Evolutionary conservation across 345 rosid genomes (phyloP).

Genomic region (Lumnitzera racemosa): DNA sequence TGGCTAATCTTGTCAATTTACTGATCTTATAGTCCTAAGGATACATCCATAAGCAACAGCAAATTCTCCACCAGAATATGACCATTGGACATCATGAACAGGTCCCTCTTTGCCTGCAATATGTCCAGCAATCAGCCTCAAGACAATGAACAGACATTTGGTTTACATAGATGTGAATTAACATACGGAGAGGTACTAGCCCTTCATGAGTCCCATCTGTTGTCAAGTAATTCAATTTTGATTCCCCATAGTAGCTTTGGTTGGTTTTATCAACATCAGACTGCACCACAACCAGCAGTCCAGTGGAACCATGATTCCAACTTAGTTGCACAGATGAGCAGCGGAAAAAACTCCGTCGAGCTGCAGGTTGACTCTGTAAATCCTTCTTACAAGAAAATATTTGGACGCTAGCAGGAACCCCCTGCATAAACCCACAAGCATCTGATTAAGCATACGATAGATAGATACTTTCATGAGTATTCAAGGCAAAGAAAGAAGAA

Average conservation of each 20-base stretch:
- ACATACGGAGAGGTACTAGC: constrained; percentile 83
- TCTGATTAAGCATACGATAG: not conserved
- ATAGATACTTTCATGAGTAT: too few relatives aligned
- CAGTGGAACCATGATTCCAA: constrained; percentile 86
- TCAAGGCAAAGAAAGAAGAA: too few relatives aligned
- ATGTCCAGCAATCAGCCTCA: constrained; percentile 24
- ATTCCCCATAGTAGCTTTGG: constrained; percentile 91
- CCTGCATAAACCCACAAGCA: constrained; percentile 29
- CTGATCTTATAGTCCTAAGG: constrained; percentile 25
- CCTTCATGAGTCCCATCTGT: constrained; percentile 83
- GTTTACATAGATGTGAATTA: not conserved
- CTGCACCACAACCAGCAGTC: constrained; percentile 76
- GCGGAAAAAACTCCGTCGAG: constrained; percentile 77
- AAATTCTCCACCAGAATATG: constrained; percentile 77
- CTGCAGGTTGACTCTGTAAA: constrained; percentile 62
- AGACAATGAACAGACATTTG: not conserved
- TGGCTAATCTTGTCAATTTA: not conserved
- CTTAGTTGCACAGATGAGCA: constrained; percentile 78
- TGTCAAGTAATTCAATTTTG: constrained; percentile 86
- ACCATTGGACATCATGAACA: constrained; percentile 97
- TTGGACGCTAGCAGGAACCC: constrained; percentile 90
- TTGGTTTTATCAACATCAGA: constrained; percentile 97
- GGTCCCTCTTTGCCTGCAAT: constrained; percentile 94
- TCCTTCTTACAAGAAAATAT: constrained; percentile 66
- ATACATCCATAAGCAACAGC: constrained; percentile 99